A percentile compares a stretch with the other conserved stretches of the same genome.
Conservation (phyloP, 768 basidiomycete species). For the Suillus variegatus region DNA sequence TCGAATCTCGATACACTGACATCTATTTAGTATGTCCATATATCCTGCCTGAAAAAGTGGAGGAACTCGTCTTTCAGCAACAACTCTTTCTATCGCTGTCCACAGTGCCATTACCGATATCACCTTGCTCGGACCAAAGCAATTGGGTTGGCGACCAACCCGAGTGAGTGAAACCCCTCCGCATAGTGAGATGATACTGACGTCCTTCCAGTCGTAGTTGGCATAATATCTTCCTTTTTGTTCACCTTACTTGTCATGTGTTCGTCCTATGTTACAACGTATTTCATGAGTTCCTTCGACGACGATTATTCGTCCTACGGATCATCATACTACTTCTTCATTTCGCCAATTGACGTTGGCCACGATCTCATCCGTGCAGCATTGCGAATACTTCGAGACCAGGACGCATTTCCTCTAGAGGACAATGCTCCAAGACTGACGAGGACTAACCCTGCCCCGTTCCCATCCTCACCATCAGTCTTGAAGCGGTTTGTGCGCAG, state of each 20-base stretch:
- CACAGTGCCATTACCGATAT: constrained; percentile 79
- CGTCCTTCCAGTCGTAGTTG: constrained; percentile 52
- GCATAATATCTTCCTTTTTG: constrained; percentile 54
- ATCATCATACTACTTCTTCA: constrained; percentile 39
- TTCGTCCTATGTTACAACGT: constrained; percentile 70
- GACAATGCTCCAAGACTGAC: constrained; percentile 13
- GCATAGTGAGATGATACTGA: constrained; percentile 15
- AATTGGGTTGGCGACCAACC: constrained; percentile 76
- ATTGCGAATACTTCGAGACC: constrained; percentile 61
- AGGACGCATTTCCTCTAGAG: constrained; percentile 41
- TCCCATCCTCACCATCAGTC: constrained; percentile 44
- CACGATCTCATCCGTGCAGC: constrained; percentile 64
- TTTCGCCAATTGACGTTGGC: constrained; percentile 58
- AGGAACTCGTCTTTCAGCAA: constrained; percentile 60
- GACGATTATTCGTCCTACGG: constrained; percentile 49
- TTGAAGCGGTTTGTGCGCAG: constrained; percentile 61
- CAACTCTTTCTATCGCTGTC: constrained; percentile 76
- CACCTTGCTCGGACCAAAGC: constrained; percentile 72
- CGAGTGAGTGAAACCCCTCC: constrained; percentile 44
- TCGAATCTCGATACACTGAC: constrained; percentile 9
- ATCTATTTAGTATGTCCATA: constrained; percentile 66
- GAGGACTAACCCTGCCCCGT: constrained; percentile 15
- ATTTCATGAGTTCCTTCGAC: constrained; percentile 64
- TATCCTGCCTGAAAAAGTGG: constrained; percentile 78
- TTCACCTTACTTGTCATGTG: constrained; percentile 68